phyloP scores from a whole-genome alignment of 2,329 filamentous ascomycete genomes.

The Beauveria sp. region DNA sequence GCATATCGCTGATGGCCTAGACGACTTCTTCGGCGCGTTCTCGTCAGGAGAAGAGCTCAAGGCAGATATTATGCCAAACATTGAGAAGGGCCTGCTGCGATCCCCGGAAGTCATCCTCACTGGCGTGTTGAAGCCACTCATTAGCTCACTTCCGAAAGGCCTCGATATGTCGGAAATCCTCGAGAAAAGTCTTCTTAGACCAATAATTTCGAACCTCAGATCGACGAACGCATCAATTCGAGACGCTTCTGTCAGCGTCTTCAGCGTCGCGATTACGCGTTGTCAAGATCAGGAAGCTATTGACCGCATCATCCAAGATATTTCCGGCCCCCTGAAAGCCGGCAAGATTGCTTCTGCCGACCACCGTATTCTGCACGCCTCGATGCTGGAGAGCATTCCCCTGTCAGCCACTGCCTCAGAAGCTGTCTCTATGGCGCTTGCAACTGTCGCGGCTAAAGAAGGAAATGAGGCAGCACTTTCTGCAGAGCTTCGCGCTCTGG shows the following conservation, averaged over 20 bases:
- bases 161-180: slow-evolving; percentile 75
- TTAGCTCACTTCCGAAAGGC: slow-evolving; percentile 57
- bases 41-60: slow-evolving; percentile 65
- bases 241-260: slow-evolving; percentile 66
- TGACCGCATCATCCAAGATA: slow-evolving; percentile 65
- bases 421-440: slow-evolving; percentile 60
- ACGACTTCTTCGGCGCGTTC: slow-evolving; percentile 77
- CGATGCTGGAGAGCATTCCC: slow-evolving; percentile 64
- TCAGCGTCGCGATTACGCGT: slow-evolving; percentile 58
- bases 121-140: slow-evolving; percentile 66
- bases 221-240: slow-evolving; percentile 78
- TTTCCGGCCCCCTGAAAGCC: slow-evolving; percentile 70
- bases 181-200: slow-evolving; percentile 68
- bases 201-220: slow-evolving; percentile 81
- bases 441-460: slow-evolving; percentile 69
- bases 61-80: slow-evolving; percentile 66
- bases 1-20: slow-evolving; percentile 65
- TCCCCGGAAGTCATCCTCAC: slow-evolving; percentile 84
- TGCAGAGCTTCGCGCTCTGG: slow-evolving; percentile 66
- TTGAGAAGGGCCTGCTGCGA: slow-evolving; percentile 84
- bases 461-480: slow-evolving; percentile 77
- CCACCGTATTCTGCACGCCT: slow-evolving; percentile 73
- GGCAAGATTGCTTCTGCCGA: slow-evolving; percentile 81
- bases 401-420: slow-evolving; percentile 54
- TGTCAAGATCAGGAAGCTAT: slow-evolving; percentile 52